Evolutionary conservation across 768 basidiomycete species (phyloP).

Genomic region (Mycena maculata): DNA sequence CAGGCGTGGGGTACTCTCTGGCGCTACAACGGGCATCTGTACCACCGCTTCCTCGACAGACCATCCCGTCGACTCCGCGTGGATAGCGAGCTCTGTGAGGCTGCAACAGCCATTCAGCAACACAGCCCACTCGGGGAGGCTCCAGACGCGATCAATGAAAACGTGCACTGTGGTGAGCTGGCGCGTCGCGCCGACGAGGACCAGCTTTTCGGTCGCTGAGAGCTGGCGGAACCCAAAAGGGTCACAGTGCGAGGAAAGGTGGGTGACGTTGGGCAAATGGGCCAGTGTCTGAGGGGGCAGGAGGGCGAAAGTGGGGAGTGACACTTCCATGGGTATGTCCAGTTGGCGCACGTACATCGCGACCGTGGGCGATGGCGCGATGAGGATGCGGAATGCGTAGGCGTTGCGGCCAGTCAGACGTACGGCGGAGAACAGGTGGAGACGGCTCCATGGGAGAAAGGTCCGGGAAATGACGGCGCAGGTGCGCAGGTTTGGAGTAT

Average conservation of each 20-base stretch:
- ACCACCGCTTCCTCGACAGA: background rate
- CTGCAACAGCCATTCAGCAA: constrained; percentile 27
- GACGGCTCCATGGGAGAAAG: constrained; percentile 17
- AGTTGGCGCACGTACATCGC: constrained; percentile 16
- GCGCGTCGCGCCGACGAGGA: background rate
- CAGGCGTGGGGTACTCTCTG: constrained; percentile 1
- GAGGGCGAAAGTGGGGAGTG: background rate
- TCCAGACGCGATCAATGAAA: constrained; percentile 16
- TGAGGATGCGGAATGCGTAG: constrained; percentile 20
- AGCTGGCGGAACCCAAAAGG: constrained; percentile 31
- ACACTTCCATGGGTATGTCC: constrained; percentile 2
- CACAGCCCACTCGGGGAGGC: constrained; percentile 25
- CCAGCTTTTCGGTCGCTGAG: background rate
- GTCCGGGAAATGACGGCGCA: constrained; percentile 20
- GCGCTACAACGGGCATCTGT: background rate
- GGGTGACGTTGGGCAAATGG: constrained; percentile 12
- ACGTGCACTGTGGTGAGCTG: constrained; percentile 18
- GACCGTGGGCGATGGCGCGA: constrained; percentile 14
- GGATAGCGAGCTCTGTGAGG: constrained; percentile 6
- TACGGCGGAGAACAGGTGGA: constrained; percentile 21
- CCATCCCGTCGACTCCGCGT: constrained; percentile 11
- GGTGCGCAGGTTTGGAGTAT: constrained; percentile 2
- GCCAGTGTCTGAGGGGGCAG: constrained; percentile 16
- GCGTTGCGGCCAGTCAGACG: constrained; percentile 25
- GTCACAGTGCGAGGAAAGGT: constrained; percentile 23